Conservation (phyloP, 768 basidiomycete genomes). For the Trichaptum fuscoviolaceum region DNA sequence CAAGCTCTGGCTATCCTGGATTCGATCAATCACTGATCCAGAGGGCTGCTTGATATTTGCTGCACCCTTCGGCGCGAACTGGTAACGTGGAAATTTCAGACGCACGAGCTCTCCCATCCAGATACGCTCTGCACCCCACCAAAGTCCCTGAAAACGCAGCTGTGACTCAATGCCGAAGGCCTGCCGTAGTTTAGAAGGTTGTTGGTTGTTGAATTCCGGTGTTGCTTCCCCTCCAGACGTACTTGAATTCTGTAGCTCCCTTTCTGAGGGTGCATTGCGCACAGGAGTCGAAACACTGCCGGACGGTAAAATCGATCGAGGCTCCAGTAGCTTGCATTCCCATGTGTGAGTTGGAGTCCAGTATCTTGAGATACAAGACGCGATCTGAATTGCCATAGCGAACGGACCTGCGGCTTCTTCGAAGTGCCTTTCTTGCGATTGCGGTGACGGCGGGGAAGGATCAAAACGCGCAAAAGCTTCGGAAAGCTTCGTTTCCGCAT, state of each 20-base stretch:
- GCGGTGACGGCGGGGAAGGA: neutral
- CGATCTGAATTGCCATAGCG: slow-evolving; percentile 69
- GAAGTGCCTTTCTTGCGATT: slow-evolving; percentile 27
- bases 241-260: neutral
- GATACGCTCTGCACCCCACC: slow-evolving; percentile 88
- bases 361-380: slow-evolving; percentile 50
- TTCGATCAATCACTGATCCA: slow-evolving; percentile 32
- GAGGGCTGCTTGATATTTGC: slow-evolving; percentile 57
- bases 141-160: slow-evolving; percentile 70
- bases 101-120: slow-evolving; percentile 85
- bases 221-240: slow-evolving; percentile 2
- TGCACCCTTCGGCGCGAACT: slow-evolving; percentile 62
- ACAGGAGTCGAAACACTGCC: neutral
- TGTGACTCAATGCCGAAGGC: slow-evolving; percentile 31
- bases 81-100: slow-evolving; percentile 61
- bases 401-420: slow-evolving; percentile 55
- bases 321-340: slow-evolving; percentile 49
- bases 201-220: slow-evolving; percentile 9
- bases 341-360: slow-evolving; percentile 76
- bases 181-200: slow-evolving; percentile 35
- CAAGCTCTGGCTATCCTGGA: neutral
- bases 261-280: slow-evolving; percentile 7
- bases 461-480: slow-evolving; percentile 6
- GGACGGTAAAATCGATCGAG: slow-evolving; percentile 12
- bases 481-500: slow-evolving; percentile 5